Conservation (phyloP, 2,329 filamentous ascomycete species). For the Thyridium curvatum region DNA sequence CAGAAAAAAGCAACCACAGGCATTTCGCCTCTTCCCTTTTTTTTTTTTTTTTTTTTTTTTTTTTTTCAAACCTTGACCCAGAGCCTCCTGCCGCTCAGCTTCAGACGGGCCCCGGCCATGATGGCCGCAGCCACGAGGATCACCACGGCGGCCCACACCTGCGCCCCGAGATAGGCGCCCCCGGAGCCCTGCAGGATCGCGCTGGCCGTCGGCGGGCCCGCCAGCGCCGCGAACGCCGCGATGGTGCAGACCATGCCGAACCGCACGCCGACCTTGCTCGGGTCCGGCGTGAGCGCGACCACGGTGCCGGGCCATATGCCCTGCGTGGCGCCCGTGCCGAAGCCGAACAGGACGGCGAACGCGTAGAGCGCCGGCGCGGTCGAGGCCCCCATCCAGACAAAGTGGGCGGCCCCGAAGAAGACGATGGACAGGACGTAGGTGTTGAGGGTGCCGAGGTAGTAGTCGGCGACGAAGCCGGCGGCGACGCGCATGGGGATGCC, state of each 20-base stretch:
- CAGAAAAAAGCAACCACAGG: too few species aligned
- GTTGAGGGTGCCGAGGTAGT: slow-evolving; percentile 46
- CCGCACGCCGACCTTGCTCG: slow-evolving; percentile 30
- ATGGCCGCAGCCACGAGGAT: slow-evolving; percentile 7
- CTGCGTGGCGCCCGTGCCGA: slow-evolving; percentile 34
- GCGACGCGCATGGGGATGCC: slow-evolving; percentile 49
- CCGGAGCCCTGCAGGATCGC: slow-evolving; percentile 7
- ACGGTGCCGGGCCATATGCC: slow-evolving; percentile 24
- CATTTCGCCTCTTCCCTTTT: background rate
- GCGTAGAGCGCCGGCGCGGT: slow-evolving; percentile 30
- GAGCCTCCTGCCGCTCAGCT: slow-evolving; percentile 7
- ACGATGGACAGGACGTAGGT: slow-evolving; percentile 40
- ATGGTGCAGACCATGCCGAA: slow-evolving; percentile 37
- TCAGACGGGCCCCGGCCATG: slow-evolving; percentile 4
- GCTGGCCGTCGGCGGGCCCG: slow-evolving; percentile 27
- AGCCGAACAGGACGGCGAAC: slow-evolving; percentile 36
- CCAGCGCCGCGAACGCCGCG: slow-evolving; percentile 31
- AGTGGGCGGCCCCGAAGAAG: slow-evolving; percentile 24
- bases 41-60: background rate
- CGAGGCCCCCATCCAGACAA: slow-evolving; percentile 46
- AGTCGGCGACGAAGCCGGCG: slow-evolving; percentile 46
- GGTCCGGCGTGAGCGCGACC: slow-evolving; percentile 29
- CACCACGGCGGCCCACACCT: slow-evolving; percentile 11
- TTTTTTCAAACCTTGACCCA: background rate
- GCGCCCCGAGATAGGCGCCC: slow-evolving; percentile 8